These are phyloP conservation scores for Cylindricascospora bacillispora DNA, from an alignment of 1,139 yeast genomes.

Conservation along the genomic window DNA sequence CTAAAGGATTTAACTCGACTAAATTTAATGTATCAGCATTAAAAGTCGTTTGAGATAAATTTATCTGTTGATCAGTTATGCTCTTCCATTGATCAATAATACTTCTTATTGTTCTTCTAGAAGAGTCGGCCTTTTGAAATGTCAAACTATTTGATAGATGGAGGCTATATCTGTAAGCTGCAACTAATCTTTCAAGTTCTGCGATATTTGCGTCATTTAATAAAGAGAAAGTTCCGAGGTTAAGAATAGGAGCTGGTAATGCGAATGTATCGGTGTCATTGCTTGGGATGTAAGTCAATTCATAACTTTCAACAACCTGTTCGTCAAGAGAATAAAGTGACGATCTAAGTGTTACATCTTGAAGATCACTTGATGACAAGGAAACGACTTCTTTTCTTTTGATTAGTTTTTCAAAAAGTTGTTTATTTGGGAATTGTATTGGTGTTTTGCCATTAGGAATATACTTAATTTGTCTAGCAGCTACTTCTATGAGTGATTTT, in stretches of 20 bases:
- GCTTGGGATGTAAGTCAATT: slow-evolving; percentile 25
- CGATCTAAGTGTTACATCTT: slow-evolving; percentile 17
- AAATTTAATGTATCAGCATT: slow-evolving; percentile 31
- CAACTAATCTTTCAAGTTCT: slow-evolving; percentile 24
- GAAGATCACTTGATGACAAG: slow-evolving; percentile 18
- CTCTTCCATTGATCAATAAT: neutral
- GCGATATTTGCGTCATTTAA: slow-evolving; percentile 23
- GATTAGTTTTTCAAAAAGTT: slow-evolving; percentile 35
- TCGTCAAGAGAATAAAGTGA: slow-evolving; percentile 28
- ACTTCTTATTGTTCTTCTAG: neutral
- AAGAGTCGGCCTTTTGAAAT: slow-evolving; percentile 1
- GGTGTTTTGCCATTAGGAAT: slow-evolving; percentile 8
- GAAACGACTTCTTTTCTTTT: slow-evolving; percentile 16
- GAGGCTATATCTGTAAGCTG: slow-evolving; percentile 16
- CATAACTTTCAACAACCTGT: slow-evolving; percentile 28
- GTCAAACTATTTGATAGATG: slow-evolving; percentile 5
- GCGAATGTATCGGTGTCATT: slow-evolving; percentile 22
- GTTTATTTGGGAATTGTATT: slow-evolving; percentile 19
- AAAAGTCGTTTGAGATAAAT: neutral
- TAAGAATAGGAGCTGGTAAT: slow-evolving; percentile 25
- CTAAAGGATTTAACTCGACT: slow-evolving; percentile 64
- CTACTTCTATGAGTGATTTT: slow-evolving; percentile 45
- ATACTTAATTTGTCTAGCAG: slow-evolving; percentile 37
- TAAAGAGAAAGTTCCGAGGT: slow-evolving; percentile 23
- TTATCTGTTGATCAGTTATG: neutral